These are phyloP conservation scores for Vicia villosa DNA, from an alignment of 306 rosid genomes.

Conservation along the genomic window DNA sequence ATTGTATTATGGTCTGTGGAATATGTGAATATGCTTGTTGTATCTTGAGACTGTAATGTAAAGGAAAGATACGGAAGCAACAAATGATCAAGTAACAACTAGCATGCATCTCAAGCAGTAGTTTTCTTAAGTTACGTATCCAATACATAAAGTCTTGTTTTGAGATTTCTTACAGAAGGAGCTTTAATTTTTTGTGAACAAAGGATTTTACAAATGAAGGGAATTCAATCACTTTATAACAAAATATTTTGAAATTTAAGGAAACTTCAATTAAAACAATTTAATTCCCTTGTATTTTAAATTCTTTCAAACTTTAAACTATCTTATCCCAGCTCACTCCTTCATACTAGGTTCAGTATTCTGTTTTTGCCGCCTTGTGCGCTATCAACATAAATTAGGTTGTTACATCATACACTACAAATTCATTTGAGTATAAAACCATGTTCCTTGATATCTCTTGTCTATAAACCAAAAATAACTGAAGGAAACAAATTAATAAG, in stretches of 20 bases:
- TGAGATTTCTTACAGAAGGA: neutral
- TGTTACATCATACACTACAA: neutral
- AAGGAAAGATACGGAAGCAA: too few species aligned
- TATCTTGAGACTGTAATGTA: too few species aligned
- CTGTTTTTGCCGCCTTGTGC: constrained; percentile 18
- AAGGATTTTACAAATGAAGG: neutral
- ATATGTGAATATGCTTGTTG: too few species aligned
- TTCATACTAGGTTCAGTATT: constrained; percentile 13
- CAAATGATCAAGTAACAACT: too few species aligned
- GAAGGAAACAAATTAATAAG: neutral
- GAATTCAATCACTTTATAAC: constrained; percentile 1
- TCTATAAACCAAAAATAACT: constrained; percentile 9
- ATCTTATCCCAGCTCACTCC: neutral
- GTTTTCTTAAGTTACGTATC: neutral
- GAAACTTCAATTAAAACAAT: neutral
- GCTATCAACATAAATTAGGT: constrained; percentile 12
- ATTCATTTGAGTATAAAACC: constrained; percentile 29
- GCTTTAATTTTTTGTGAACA: neutral
- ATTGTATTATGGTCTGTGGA: too few species aligned
- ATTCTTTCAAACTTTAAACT: constrained; percentile 11
- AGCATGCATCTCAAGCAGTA: too few species aligned
- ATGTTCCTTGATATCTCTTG: constrained; percentile 27
- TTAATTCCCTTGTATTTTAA: constrained; percentile 1
- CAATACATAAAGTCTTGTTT: neutral
- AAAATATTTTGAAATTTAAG: constrained; percentile 1